Evolutionary conservation across 2,329 filamentous ascomycete genomes (phyloP).

Genomic region (Albifimbria verrucaria): DNA sequence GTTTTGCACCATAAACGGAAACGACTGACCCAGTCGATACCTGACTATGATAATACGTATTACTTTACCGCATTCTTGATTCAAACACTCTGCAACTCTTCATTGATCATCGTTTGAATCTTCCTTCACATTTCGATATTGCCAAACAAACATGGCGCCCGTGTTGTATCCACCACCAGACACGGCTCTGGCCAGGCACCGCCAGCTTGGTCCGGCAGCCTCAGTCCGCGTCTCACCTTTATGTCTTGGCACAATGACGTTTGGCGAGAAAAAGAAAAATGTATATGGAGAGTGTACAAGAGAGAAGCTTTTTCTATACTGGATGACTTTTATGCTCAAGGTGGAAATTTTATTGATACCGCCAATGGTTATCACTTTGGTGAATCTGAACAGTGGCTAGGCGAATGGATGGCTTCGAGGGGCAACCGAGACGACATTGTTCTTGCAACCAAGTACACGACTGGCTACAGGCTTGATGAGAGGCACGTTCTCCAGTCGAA

Average conservation of each 20-base stretch:
- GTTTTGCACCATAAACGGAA: too few relatives aligned
- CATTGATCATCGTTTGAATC: too few relatives aligned
- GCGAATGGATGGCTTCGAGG: slow-evolving; percentile 52
- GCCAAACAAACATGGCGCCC: too few relatives aligned
- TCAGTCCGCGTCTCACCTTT: slow-evolving; percentile 53
- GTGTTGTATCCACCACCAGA: too few relatives aligned
- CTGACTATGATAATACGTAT: too few relatives aligned
- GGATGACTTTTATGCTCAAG: slow-evolving; percentile 52
- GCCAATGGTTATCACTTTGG: slow-evolving; percentile 56
- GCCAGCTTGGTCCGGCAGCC: too few relatives aligned
- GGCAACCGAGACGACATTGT: slow-evolving; percentile 51
- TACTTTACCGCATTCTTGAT: too few relatives aligned
- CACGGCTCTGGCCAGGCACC: too few relatives aligned
- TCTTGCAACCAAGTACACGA: slow-evolving; percentile 55
- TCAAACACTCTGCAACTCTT: too few relatives aligned
- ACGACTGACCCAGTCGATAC: too few relatives aligned
- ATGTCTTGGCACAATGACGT: slow-evolving; percentile 51
- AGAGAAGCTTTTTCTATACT: slow-evolving; percentile 53
- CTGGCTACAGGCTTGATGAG: slow-evolving; percentile 38
- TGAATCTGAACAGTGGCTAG: slow-evolving; percentile 54
- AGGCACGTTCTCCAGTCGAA: too few relatives aligned
- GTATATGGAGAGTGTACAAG: slow-evolving; percentile 53
- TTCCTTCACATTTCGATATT: too few relatives aligned
- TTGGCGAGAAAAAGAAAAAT: slow-evolving; percentile 42
- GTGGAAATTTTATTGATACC: slow-evolving; percentile 69